phyloP scores from a whole-genome alignment of 2,329 filamentous ascomycete species.

The Coleophoma eucalyptorum region DNA sequence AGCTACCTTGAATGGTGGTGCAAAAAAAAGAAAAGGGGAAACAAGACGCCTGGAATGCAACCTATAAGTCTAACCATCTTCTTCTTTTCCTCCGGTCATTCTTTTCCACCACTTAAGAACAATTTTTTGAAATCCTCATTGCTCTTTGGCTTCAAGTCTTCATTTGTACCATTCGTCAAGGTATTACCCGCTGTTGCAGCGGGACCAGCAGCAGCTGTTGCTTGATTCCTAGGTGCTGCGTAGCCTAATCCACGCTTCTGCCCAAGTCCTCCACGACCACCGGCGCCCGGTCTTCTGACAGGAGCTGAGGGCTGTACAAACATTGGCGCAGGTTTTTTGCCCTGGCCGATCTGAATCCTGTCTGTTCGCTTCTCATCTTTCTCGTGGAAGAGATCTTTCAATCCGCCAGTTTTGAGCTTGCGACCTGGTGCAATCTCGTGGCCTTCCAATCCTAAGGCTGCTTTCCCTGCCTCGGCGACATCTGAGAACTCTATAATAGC shows the following conservation, averaged over 20 bases:
- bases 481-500: constrained; percentile 81
- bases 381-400: constrained; percentile 50
- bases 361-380: constrained; percentile 42
- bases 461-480: constrained; percentile 65
- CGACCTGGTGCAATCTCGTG: constrained; percentile 46
- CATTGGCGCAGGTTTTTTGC: constrained; percentile 27
- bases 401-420: constrained; percentile 49
- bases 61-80: no score
- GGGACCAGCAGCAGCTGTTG: not conserved
- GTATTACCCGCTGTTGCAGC: not conserved
- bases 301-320: constrained; percentile 24
- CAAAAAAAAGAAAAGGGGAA: no score
- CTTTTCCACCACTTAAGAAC: constrained; percentile 8
- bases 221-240: constrained; percentile 2
- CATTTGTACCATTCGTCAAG: not conserved
- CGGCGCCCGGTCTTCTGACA: constrained; percentile 27
- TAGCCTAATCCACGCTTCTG: constrained; percentile 30
- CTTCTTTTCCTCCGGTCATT: not conserved
- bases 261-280: constrained; percentile 30
- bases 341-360: constrained; percentile 30
- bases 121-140: constrained; percentile 50
- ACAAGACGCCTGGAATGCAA: no score
- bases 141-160: constrained; percentile 33
- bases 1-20: no score
- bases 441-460: constrained; percentile 56